These are phyloP conservation scores for Clonostachys rosea DNA, from an alignment of 2,329 filamentous ascomycete species.

Conservation along the genomic window DNA sequence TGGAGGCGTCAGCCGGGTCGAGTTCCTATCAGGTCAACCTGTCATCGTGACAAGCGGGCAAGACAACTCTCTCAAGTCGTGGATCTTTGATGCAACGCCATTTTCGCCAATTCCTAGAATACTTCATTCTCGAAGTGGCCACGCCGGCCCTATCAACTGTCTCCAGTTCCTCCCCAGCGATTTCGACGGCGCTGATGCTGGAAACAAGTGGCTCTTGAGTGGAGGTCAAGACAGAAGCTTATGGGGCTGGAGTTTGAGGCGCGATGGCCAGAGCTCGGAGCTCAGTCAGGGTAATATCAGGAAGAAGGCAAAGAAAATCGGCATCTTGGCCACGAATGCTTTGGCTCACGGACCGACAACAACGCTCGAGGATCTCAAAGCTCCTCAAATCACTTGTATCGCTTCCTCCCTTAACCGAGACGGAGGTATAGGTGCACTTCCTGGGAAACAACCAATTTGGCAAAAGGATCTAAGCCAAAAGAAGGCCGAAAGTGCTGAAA, in stretches of 20 bases:
- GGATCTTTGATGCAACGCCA: constrained; percentile 92
- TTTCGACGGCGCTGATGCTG: constrained; percentile 82
- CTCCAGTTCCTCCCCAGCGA: constrained; percentile 83
- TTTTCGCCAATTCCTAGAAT: constrained; percentile 84
- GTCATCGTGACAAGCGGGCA: constrained; percentile 85
- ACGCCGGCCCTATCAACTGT: constrained; percentile 79
- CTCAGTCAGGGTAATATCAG: constrained; percentile 86
- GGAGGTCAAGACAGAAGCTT: constrained; percentile 85
- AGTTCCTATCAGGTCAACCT: constrained; percentile 86
- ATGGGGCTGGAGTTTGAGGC: constrained; percentile 93
- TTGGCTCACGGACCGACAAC: constrained; percentile 56
- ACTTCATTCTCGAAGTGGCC: constrained; percentile 81
- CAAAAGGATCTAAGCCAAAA: constrained; percentile 66
- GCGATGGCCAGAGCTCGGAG: constrained; percentile 90
- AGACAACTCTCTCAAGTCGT: constrained; percentile 91
- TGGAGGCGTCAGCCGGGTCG: constrained; percentile 79
- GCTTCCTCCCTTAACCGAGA: constrained; percentile 91
- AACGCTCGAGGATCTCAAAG: constrained; percentile 73
- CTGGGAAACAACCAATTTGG: constrained; percentile 78
- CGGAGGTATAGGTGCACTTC: constrained; percentile 83
- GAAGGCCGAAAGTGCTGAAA: constrained; percentile 62
- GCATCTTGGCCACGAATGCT: constrained; percentile 57
- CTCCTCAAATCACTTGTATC: constrained; percentile 86
- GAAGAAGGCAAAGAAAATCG: constrained; percentile 84
- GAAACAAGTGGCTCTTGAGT: constrained; percentile 91